Base-by-base conservation (phyloP, 768 basidiomycete genomes). In the Hygrophorus russula region DNA sequence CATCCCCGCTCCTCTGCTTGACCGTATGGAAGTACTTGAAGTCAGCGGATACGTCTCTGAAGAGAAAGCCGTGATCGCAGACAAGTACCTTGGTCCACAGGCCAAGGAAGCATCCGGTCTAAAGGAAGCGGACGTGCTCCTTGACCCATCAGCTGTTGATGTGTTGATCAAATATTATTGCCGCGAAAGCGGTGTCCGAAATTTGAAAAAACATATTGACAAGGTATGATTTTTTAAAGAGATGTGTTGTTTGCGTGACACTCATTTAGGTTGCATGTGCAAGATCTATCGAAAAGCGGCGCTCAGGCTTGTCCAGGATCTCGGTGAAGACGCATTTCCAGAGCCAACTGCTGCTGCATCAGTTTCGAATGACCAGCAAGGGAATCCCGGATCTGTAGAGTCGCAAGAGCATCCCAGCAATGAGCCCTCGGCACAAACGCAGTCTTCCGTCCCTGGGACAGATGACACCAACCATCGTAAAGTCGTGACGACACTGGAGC, bases 261-360 rank as follows among this genome's bases (percentile, higher is more conserved):
- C 38, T 33, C 6, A 24, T 6, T n/a, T n/a, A n/a, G n/a, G 4
- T 17, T 5, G 12, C 18, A 40, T 38, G 14, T 32, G 11, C 10
- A 48, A 97, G 91, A 92, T 99, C 45, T 98, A 93, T 62, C 79
- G 96, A 48, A 99, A 99, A 60, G 88, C 93, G 11, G 93, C 94
- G 0, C 67, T 94, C 51, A 89, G 84, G 60, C 76, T 99, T 41
- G 88, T 98, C 1, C 73, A 82, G 51, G 89, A 94, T 43, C 74
- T 96, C 6, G 91, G 90, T 15, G 94, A 97, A 57, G 78, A 82
- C 3, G 74, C 73, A 0, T 74, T 94, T 51, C 86, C 90, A 0
- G 91, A 92, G 53, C 78, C 82, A 46, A 29, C 37, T 34, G n/a
- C 41, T 17, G 31, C 45, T 56, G 6, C 46, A 9, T 14, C 41